Percentiles rank a stretch among this genome's conserved stretches.
phyloP scores from a whole-genome alignment of 2,329 filamentous ascomycete genomes.

The Pseudopyricularia javanii region DNA sequence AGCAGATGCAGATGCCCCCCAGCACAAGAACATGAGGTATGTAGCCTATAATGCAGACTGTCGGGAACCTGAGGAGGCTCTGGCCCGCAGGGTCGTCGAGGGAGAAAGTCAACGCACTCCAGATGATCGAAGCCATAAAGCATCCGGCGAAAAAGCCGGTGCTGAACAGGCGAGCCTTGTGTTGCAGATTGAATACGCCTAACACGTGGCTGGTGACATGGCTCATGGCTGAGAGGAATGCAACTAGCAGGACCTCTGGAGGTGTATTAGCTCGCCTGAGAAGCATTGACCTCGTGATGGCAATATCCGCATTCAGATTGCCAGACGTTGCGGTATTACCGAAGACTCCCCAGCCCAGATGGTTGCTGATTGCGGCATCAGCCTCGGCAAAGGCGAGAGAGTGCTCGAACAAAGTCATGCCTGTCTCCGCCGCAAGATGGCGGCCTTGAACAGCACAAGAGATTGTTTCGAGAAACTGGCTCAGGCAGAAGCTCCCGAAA shows the following conservation, averaged over 20 bases:
- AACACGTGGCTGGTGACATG: constrained; percentile 76
- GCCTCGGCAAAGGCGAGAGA: constrained; percentile 93
- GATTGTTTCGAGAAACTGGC: constrained; percentile 81
- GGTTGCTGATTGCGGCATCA: constrained; percentile 73
- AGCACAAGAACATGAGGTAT: constrained; percentile 87
- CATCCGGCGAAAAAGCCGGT: constrained; percentile 83
- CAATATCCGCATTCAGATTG: constrained; percentile 21
- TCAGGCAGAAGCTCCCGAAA: constrained; percentile 57
- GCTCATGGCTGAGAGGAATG: constrained; percentile 78
- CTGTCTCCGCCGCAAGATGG: constrained; percentile 69
- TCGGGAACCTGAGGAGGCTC: constrained; percentile 76
- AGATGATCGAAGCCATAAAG: constrained; percentile 77
- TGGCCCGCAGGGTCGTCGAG: constrained; percentile 46
- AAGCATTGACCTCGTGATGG: constrained; percentile 52
- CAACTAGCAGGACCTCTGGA: constrained; percentile 77
- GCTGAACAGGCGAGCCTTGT: constrained; percentile 68
- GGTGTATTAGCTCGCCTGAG: constrained; percentile 75
- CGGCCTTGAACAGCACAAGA: constrained; percentile 80
- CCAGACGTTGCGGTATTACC: constrained; percentile 22
- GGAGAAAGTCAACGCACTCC: constrained; percentile 56
- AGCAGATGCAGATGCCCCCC: constrained; percentile 63
- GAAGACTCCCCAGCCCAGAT: constrained; percentile 61
- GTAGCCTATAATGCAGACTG: constrained; percentile 89
- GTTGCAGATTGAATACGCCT: constrained; percentile 69
- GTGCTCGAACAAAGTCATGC: constrained; percentile 94